phyloP scores from a whole-genome alignment of 805 yeast genomes.

The Wickerhamia fluorescens region DNA sequence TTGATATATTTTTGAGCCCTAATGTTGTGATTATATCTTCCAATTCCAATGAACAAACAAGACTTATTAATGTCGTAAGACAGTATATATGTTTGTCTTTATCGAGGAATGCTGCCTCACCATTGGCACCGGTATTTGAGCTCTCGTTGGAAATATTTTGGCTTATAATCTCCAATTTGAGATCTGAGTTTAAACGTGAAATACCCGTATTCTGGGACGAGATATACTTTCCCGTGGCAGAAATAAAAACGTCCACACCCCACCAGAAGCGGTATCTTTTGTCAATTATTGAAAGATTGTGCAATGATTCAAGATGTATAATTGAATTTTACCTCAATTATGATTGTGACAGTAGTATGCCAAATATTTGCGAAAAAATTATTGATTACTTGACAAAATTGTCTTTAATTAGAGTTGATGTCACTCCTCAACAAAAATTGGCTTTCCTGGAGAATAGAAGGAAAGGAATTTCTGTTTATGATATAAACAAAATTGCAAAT shows the following conservation, averaged over 20 bases:
- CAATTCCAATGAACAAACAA: conserved; percentile 43
- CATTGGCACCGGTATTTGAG: conserved; percentile 86
- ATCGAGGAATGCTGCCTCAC: conserved; percentile 88
- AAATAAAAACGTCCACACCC: conserved; percentile 81
- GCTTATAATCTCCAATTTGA: conserved; percentile 73
- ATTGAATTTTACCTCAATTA: conserved; percentile 92
- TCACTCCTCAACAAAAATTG: conserved; percentile 60
- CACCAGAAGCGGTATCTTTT: conserved; percentile 90
- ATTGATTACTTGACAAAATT: conserved; percentile 70
- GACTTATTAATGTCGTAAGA: conserved; percentile 72
- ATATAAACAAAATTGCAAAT: conserved; percentile 66
- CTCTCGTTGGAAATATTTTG: conserved; percentile 89
- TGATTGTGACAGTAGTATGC: conserved; percentile 80
- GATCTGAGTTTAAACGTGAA: conserved; percentile 86
- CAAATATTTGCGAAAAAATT: conserved; percentile 79
- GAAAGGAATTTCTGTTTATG: conserved; percentile 65
- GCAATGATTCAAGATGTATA: conserved; percentile 82
- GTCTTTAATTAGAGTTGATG: conserved; percentile 65
- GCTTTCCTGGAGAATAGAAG: conserved; percentile 34
- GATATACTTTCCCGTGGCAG: conserved; percentile 89
- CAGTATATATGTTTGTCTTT: conserved; percentile 78
- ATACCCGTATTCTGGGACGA: conserved; percentile 91
- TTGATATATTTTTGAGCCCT: conserved; percentile 66
- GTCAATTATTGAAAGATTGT: conserved; percentile 70
- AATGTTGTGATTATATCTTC: conserved; percentile 47